phyloP scores from a whole-genome alignment of 1,139 yeast genomes.

The Blastobotrys malaysiensis region DNA sequence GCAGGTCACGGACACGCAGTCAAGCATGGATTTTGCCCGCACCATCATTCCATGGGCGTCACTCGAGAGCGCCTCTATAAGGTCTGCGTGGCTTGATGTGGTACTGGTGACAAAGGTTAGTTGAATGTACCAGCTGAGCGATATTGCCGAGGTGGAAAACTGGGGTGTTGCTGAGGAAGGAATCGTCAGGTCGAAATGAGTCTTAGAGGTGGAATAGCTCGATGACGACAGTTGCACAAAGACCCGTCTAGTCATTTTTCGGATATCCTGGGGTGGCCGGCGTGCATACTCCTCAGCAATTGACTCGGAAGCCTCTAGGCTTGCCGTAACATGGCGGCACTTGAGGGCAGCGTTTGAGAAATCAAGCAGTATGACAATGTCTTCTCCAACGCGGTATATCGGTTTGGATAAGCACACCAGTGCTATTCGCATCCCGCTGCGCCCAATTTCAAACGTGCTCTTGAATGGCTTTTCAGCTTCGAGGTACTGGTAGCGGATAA shows the following conservation, averaged over 20 bases:
- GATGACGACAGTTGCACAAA: conserved; percentile 21
- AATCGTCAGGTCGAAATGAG: conserved; percentile 29
- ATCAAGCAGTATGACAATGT: conserved; percentile 30
- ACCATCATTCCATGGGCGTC: conserved; percentile 20
- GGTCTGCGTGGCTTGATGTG: conserved; percentile 4
- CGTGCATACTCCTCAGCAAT: conserved; percentile 18
- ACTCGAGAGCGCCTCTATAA: conserved; percentile 7
- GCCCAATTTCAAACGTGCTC: conserved; percentile 32
- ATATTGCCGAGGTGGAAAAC: conserved; percentile 30
- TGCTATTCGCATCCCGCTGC: conserved; percentile 31
- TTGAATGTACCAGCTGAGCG: conserved; percentile 32
- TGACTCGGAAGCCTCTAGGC: conserved; percentile 35
- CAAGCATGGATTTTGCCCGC: conserved; percentile 25
- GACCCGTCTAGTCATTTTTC: conserved; percentile 16
- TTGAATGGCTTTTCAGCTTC: conserved; percentile 16
- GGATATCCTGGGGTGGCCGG: conserved; percentile 12
- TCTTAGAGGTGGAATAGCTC: conserved; percentile 20
- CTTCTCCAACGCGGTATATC: conserved; percentile 36
- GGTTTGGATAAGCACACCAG: conserved; percentile 34
- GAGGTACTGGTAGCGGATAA: conserved; percentile 22
- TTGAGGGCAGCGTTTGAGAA: conserved; percentile 23
- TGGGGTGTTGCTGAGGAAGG: conserved; percentile 36
- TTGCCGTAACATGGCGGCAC: conserved; percentile 36
- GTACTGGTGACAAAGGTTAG: conserved; percentile 34
- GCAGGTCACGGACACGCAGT: conserved; percentile 30